Evolutionary conservation across 495 filamentous ascomycete species (phyloP).

Genomic region (Daldinia caldariorum): DNA sequence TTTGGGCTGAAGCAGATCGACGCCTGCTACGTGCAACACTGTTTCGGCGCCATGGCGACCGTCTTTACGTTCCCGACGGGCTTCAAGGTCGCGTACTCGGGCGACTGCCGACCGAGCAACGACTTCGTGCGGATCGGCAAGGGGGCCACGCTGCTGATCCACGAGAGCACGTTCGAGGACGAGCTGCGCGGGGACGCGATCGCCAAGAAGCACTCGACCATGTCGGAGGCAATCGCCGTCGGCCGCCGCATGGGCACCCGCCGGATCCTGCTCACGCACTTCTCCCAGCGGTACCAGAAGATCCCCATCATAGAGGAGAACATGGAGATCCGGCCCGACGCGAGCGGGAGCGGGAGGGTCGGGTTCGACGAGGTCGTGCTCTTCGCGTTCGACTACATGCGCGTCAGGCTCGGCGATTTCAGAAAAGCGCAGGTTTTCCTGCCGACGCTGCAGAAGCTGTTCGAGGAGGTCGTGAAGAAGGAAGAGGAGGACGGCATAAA

Average conservation of each 20-base stretch:
- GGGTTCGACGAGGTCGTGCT: conserved; percentile 64
- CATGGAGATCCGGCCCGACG: conserved; percentile 28
- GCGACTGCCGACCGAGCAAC: conserved; percentile 84
- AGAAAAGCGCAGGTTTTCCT: conserved; percentile 76
- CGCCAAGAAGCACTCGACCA: conserved; percentile 91
- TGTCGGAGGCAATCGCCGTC: conserved; percentile 81
- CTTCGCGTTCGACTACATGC: conserved; percentile 92
- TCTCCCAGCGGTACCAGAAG: conserved; percentile 95
- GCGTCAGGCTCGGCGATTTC: conserved; percentile 82
- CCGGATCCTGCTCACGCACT: conserved; percentile 86
- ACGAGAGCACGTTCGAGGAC: conserved; percentile 96
- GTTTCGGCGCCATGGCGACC: conserved; percentile 77
- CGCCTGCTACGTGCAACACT: conserved; percentile 76
- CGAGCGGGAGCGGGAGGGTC: conserved; percentile 28
- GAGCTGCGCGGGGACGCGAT: conserved; percentile 78
- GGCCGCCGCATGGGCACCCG: conserved; percentile 80
- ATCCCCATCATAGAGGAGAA: conserved; percentile 63
- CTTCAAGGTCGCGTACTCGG: conserved; percentile 91
- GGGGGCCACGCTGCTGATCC: conserved; percentile 82
- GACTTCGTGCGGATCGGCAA: conserved; percentile 74
- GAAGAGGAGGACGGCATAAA: conserved; percentile 29
- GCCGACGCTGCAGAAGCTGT: conserved; percentile 75
- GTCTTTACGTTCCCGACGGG: conserved; percentile 78
- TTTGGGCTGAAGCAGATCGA: conserved; percentile 62
- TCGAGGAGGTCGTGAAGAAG: conserved; percentile 51